Conservation (phyloP, 495 filamentous ascomycete genomes). For the Cercophora sp. region DNA sequence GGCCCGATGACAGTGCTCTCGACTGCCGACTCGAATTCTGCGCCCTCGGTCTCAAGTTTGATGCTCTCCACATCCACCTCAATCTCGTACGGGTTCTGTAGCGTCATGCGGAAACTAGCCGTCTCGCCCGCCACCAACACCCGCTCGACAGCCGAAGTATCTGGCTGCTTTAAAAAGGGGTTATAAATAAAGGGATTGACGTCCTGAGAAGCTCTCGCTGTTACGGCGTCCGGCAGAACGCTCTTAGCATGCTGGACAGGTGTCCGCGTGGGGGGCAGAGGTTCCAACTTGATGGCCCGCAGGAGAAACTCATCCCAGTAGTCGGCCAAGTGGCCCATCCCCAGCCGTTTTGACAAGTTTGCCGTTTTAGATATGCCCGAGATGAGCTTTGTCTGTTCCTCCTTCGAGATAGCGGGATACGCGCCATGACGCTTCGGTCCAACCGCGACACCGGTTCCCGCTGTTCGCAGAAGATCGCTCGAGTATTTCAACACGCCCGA, state of each 20-base stretch:
- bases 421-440: conserved; percentile 57
- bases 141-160: conserved; percentile 52
- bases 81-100: conserved; percentile 94
- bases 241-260: conserved; percentile 68
- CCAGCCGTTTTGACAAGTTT: conserved; percentile 67
- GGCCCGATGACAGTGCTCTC: conserved; percentile 69
- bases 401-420: conserved; percentile 62
- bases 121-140: conserved; percentile 73
- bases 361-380: conserved; percentile 83
- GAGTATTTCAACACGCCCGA: conserved; percentile 82
- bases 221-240: conserved; percentile 62
- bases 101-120: conserved; percentile 69
- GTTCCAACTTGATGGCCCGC: conserved; percentile 67
- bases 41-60: conserved; percentile 66
- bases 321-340: conserved; percentile 65
- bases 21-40: conserved; percentile 60
- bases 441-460: conserved; percentile 73
- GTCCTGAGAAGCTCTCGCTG: conserved; percentile 48
- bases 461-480: conserved; percentile 73
- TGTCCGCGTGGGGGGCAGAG: conserved; percentile 42
- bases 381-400: conserved; percentile 78
- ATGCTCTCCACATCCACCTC: conserved; percentile 84
- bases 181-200: conserved; percentile 92
- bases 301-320: conserved; percentile 98
- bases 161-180: conserved; percentile 69